Conservation (phyloP, 148 eudicot genomes). For the Vaccinium vitisidaea region DNA sequence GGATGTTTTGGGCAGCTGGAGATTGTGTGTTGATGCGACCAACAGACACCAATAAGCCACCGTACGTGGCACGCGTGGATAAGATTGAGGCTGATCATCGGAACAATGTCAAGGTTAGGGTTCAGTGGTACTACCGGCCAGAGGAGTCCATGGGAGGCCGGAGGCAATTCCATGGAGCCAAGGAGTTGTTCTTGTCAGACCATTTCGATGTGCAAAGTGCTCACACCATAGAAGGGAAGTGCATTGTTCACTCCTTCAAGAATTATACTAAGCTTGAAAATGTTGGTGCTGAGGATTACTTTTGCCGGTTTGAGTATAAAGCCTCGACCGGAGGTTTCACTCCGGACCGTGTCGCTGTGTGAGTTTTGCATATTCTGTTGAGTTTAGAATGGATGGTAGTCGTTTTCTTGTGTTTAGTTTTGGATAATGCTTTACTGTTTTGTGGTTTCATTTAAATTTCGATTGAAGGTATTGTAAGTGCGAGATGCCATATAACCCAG, state of each 20-base stretch:
- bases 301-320: slow-evolving; percentile 59
- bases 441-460: slow-evolving; percentile 4
- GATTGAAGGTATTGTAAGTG: slow-evolving; percentile 58
- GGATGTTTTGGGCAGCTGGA: slow-evolving; percentile 36
- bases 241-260: slow-evolving; percentile 50
- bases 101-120: slow-evolving; percentile 44
- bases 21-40: slow-evolving; percentile 60
- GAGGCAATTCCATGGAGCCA: slow-evolving; percentile 52
- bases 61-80: slow-evolving; percentile 50
- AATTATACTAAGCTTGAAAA: slow-evolving; percentile 55
- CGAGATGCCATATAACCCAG: slow-evolving; percentile 70
- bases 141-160: slow-evolving; percentile 57
- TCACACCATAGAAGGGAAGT: slow-evolving; percentile 55
- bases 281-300: slow-evolving; percentile 52
- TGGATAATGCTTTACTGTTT: background rate
- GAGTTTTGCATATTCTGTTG: slow-evolving; percentile 18
- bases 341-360: slow-evolving; percentile 60
- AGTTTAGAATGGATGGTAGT: background rate
- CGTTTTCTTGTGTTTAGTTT: background rate
- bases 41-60: slow-evolving; percentile 38
- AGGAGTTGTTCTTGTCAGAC: slow-evolving; percentile 53
- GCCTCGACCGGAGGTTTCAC: slow-evolving; percentile 52
- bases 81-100: slow-evolving; percentile 46
- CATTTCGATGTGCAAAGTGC: slow-evolving; percentile 57
- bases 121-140: slow-evolving; percentile 55